Conservation (phyloP, 176 grass and related monocot species). For the Otatea glauca region DNA sequence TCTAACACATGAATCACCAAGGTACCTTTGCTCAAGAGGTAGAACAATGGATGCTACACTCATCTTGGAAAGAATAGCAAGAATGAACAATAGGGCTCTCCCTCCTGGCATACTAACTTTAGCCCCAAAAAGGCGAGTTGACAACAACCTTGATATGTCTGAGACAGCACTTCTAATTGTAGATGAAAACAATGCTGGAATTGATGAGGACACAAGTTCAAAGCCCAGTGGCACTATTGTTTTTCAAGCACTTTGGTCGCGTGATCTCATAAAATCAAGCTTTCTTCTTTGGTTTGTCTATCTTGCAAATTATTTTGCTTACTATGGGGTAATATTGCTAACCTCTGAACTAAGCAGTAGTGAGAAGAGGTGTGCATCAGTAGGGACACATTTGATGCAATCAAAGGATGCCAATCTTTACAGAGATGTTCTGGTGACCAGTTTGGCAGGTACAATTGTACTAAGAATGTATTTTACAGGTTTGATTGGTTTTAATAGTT, state of each 20-base stretch:
- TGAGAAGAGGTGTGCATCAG: slow-evolving; percentile 38
- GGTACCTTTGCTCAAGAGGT: slow-evolving; percentile 69
- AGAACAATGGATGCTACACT: slow-evolving; percentile 51
- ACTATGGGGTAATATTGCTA: slow-evolving; percentile 74
- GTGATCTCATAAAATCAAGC: slow-evolving; percentile 59
- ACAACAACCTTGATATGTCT: slow-evolving; percentile 32
- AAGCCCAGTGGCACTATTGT: slow-evolving; percentile 15
- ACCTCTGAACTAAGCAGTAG: slow-evolving; percentile 65
- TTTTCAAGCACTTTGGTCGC: slow-evolving; percentile 44
- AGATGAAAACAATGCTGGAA: slow-evolving; percentile 6
- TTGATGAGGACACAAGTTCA: slow-evolving; percentile 18
- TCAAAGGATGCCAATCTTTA: slow-evolving; percentile 47
- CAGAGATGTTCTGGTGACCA: slow-evolving; percentile 69
- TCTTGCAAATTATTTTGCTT: slow-evolving; percentile 66
- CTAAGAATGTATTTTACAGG: too few relatives aligned
- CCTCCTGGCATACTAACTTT: slow-evolving; percentile 61
- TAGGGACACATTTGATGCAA: slow-evolving; percentile 26
- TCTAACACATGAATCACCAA: slow-evolving; percentile 69
- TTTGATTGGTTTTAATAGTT: too few relatives aligned
- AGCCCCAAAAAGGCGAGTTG: slow-evolving; percentile 23
- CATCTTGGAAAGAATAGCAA: slow-evolving; percentile 68
- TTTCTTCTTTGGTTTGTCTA: slow-evolving; percentile 69
- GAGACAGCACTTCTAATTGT: slow-evolving; percentile 48
- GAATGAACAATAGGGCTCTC: slow-evolving; percentile 56
- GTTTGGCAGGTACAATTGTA: slow-evolving; percentile 55